Evolutionary conservation across 2,329 filamentous ascomycete species (phyloP).

Genomic region (Chrysosphaeria jannelii): DNA sequence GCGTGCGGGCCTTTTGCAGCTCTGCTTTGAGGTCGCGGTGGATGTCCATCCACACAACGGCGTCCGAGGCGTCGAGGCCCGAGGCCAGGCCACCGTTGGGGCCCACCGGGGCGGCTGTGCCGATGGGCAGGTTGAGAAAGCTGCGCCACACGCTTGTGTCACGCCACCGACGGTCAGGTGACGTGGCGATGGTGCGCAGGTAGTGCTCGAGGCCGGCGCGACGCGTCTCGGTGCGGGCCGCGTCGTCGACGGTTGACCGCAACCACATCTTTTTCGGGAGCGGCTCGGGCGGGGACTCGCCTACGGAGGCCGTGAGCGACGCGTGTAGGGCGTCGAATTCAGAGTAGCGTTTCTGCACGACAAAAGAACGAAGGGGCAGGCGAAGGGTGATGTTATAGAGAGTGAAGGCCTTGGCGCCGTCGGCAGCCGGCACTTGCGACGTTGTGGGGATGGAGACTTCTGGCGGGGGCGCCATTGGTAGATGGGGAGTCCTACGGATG

Average conservation of each 20-base stretch:
- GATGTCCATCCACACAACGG: conserved; percentile 46
- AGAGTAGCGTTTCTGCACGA: conserved; percentile 55
- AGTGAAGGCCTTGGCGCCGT: conserved; percentile 35
- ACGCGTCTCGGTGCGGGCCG: conserved; percentile 40
- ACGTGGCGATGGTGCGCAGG: conserved; percentile 38
- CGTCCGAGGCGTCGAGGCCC: conserved; percentile 19
- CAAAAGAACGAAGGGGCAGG: conserved; percentile 44
- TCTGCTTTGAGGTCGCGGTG: conserved; percentile 42
- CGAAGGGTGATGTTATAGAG: conserved; percentile 53
- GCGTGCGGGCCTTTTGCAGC: conserved; percentile 34
- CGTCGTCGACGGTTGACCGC: conserved; percentile 36
- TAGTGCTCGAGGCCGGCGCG: conserved; percentile 38
- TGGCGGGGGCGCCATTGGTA: conserved; percentile 28
- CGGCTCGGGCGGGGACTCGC: conserved; percentile 30
- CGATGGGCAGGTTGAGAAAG: conserved; percentile 36
- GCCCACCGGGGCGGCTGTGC: conserved; percentile 5
- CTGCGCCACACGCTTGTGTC: conserved; percentile 40
- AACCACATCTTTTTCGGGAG: conserved; percentile 54
- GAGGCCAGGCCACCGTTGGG: conserved; percentile 10
- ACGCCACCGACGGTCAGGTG: conserved; percentile 47
- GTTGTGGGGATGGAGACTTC: conserved; percentile 40
- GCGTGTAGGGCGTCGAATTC: conserved; percentile 42
- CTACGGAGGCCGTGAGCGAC: conserved; percentile 26
- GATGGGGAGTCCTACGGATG: no score
- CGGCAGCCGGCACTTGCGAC: conserved; percentile 17